These are phyloP conservation scores for Chlorella vulgaris DNA, from an alignment of 139 green algal genomes.

Conservation along the genomic window DNA sequence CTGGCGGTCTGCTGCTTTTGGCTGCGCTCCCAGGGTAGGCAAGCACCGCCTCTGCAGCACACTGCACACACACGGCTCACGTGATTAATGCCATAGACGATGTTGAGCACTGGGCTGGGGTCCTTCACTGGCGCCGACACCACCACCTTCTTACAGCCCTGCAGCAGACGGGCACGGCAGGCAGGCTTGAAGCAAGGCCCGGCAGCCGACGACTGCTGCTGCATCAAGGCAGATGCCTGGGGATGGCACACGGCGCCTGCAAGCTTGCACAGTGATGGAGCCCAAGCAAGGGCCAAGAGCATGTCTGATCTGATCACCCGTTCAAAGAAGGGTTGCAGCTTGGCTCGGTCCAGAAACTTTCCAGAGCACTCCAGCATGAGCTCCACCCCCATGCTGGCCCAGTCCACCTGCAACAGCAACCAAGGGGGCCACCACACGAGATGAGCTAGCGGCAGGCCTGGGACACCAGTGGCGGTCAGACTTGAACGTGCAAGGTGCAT, in stretches of 20 bases:
- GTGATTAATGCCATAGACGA: slow-evolving; percentile 85
- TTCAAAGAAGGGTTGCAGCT: slow-evolving; percentile 78
- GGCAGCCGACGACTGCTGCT: neutral
- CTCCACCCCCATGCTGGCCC: slow-evolving; percentile 40
- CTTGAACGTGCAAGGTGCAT: too few species aligned
- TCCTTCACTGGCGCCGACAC: slow-evolving; percentile 89
- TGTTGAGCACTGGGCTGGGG: slow-evolving; percentile 72
- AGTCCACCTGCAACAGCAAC: slow-evolving; percentile 37
- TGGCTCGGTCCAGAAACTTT: slow-evolving; percentile 65
- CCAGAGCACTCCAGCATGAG: slow-evolving; percentile 78
- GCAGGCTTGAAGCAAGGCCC: neutral
- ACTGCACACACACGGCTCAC: neutral
- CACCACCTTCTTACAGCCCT: slow-evolving; percentile 61
- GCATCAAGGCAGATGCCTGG: neutral
- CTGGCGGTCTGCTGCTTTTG: neutral
- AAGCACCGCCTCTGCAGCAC: neutral
- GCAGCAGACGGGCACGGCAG: neutral
- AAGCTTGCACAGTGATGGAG: neutral
- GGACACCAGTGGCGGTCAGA: too few species aligned
- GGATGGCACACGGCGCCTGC: neutral
- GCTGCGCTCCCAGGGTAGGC: neutral
- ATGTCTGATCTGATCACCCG: neutral
- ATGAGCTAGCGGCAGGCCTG: too few species aligned
- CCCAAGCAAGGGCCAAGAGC: too few species aligned
- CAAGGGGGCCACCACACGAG: neutral